Evolutionary conservation across 805 yeast species (phyloP).

Genomic region (Starmerella riodocensis): DNA sequence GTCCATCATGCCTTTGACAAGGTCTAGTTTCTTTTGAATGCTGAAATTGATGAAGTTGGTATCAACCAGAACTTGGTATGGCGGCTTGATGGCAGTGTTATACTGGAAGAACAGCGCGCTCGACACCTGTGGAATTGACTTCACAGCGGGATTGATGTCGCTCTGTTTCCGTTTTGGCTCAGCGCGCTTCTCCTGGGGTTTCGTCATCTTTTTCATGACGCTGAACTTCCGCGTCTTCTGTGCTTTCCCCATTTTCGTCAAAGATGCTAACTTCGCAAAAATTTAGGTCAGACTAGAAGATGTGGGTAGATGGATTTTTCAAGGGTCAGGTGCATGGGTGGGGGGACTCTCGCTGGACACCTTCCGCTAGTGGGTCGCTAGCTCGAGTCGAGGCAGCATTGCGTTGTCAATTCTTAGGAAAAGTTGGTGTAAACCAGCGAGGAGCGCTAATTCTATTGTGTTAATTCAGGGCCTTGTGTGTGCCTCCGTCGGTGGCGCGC

Average conservation of each 20-base stretch:
- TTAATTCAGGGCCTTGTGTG: too few species aligned
- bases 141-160: slow-evolving; percentile 46
- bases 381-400: too few species aligned
- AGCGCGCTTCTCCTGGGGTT: slow-evolving; percentile 55
- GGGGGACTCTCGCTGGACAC: too few species aligned
- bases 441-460: too few species aligned
- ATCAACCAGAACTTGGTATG: slow-evolving; percentile 90
- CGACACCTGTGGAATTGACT: slow-evolving; percentile 81
- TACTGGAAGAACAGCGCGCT: slow-evolving; percentile 90
- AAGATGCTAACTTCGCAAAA: too few species aligned
- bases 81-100: slow-evolving; percentile 92
- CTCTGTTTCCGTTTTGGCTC: slow-evolving; percentile 26
- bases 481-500: too few species aligned
- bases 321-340: too few species aligned
- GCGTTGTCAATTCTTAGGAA: too few species aligned
- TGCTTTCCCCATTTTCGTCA: slow-evolving; percentile 72
- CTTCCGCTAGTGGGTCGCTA: too few species aligned
- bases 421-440: too few species aligned
- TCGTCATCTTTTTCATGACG: slow-evolving; percentile 70
- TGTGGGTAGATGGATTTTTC: too few species aligned
- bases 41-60: slow-evolving; percentile 95
- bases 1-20: slow-evolving; percentile 96
- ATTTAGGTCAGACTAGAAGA: too few species aligned
- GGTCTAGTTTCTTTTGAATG: slow-evolving; percentile 86
- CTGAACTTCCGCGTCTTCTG: slow-evolving; percentile 95